These are phyloP conservation scores for Chloranthus sessilifolius DNA, from an alignment of 164 flowering plant species.

Conservation along the genomic window DNA sequence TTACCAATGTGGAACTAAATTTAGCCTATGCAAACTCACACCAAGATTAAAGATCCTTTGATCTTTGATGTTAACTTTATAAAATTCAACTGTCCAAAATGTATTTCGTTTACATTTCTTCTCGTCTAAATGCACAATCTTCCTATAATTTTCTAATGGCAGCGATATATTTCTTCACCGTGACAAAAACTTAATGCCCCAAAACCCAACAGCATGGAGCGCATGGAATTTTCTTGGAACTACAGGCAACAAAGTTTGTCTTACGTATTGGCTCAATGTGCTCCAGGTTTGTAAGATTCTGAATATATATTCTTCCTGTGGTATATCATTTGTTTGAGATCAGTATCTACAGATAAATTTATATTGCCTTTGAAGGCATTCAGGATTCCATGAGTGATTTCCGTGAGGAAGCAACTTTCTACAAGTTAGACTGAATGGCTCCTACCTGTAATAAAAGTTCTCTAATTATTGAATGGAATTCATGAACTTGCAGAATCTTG, in stretches of 20 bases:
- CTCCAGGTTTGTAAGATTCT: constrained; percentile 66
- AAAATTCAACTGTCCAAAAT: neutral
- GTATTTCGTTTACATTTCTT: neutral
- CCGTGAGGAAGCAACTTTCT: no score
- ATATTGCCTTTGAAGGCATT: no score
- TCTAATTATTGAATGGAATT: neutral
- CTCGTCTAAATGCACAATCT: constrained; percentile 2
- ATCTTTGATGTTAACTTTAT: no score
- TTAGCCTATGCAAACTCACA: no score
- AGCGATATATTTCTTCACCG: constrained; percentile 88
- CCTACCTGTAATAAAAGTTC: no score
- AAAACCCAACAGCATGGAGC: constrained; percentile 93
- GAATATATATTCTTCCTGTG: neutral
- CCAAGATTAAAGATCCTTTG: no score
- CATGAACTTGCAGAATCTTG: constrained; percentile 56
- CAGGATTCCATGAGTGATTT: no score
- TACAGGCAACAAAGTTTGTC: constrained; percentile 52
- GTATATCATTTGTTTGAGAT: neutral
- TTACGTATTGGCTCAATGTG: constrained; percentile 93
- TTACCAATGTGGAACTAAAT: no score
- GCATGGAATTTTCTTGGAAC: constrained; percentile 96
- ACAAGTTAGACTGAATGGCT: no score
- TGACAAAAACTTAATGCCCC: constrained; percentile 82
- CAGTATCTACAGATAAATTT: no score
- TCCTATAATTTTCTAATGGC: constrained; percentile 27